These are phyloP conservation scores for Candida tropicalis DNA, from an alignment of 1,139 yeast genomes.

Conservation along the genomic window DNA sequence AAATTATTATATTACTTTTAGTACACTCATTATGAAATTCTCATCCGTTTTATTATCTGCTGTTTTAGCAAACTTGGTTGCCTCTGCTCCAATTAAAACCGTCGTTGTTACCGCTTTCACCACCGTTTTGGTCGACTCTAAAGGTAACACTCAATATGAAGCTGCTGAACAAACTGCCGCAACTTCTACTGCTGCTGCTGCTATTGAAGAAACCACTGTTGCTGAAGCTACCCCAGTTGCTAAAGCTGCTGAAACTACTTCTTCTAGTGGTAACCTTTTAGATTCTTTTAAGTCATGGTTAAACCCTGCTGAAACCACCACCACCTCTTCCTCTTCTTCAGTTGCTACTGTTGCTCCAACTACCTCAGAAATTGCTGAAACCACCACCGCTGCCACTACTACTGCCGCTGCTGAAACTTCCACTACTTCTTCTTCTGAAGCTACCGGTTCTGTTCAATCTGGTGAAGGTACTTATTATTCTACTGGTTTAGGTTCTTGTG, in stretches of 20 bases:
- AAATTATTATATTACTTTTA: no score
- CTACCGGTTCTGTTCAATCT: slow-evolving; percentile 16
- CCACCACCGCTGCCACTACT: slow-evolving; percentile 19
- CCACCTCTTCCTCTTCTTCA: slow-evolving; percentile 3
- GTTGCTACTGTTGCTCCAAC: slow-evolving; percentile 12
- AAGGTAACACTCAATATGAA: slow-evolving; percentile 14
- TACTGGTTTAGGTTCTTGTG: slow-evolving; percentile 67
- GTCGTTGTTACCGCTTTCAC: slow-evolving; percentile 19
- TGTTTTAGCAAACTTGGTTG: slow-evolving; percentile 15
- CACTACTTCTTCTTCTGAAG: slow-evolving; percentile 18
- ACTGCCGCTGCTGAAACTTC: slow-evolving; percentile 21
- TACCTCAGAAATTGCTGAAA: slow-evolving; percentile 14
- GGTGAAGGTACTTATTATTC: slow-evolving; percentile 66
- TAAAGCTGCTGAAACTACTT: slow-evolving; percentile 19
- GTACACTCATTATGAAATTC: slow-evolving; percentile 20
- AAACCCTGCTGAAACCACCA: slow-evolving; percentile 5
- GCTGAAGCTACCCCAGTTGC: slow-evolving; percentile 17
- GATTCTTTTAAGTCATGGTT: slow-evolving; percentile 15
- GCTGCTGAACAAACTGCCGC: slow-evolving; percentile 11
- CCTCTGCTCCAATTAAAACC: slow-evolving; percentile 28
- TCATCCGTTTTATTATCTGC: slow-evolving; percentile 16
- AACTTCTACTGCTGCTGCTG: slow-evolving; percentile 16
- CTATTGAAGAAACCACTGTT: slow-evolving; percentile 15
- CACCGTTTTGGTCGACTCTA: slow-evolving; percentile 19
- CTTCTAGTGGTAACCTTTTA: slow-evolving; percentile 16